Base-by-base conservation (phyloP, 2,329 filamentous ascomycete species). In the Aspergillus quadricinctus region DNA sequence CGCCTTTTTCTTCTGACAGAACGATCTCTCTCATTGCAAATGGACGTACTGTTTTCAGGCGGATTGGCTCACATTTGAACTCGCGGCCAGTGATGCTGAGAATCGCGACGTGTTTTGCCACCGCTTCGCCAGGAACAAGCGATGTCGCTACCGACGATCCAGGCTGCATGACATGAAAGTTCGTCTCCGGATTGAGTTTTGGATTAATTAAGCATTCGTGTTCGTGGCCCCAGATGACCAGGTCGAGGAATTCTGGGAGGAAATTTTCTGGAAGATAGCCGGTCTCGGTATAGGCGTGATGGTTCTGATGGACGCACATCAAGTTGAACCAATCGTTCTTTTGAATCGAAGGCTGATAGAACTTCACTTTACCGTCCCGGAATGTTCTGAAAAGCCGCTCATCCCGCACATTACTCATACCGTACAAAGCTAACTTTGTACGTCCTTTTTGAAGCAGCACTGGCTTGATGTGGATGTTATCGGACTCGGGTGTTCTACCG, bases 121-220 rank as follows among this genome's bases (percentile, higher is more conserved):
- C 90, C 0, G 94, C 90, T 75, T 99, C 94, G 28, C 92, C 92
- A 0, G 89, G 88, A 8, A 94, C 87, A 0, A 99, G 79, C 0
- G 94, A 97, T 1, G 94, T 99, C 0, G 93, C 94, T 0, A 99
- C 88, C 0, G 94, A 97, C 0, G 94, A 99, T 0, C 94, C 94
- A 0, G 94, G 94, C 67, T 99, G 94, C 85, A 99, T 97, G 61
- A 99, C 93, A 64, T 94, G 86, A 65, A 99, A 99, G 0, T 88
- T 88, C 49, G 88, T 96, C 67, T 96, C 91, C 0, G 89, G 84
- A 65, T 97, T 99, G 49, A 86, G 80, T 1, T 80, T 78, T 0
- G 94, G 94, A 48, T 96, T 87, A 61, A 99, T 96, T 7, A 93
- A 72, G 69, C 94, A 99, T 72, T 99, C 93, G 69, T 99, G 94